Evolutionary conservation across 2,329 filamentous ascomycete genomes (phyloP).

Genomic region (Arthrinium phaeospermum): DNA sequence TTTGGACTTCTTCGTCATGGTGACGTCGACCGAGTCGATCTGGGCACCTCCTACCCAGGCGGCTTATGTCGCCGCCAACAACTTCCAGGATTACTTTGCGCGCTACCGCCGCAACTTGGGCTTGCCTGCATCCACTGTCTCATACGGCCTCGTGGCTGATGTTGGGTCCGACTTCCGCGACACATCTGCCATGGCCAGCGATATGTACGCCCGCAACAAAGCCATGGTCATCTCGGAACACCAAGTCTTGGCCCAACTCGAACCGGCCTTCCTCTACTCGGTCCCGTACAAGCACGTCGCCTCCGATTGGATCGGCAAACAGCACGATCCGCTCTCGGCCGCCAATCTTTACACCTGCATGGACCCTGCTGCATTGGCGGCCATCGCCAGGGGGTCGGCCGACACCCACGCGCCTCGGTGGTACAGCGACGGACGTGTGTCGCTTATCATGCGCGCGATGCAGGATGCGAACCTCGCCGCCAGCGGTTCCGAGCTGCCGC

Average conservation of each 20-base stretch:
- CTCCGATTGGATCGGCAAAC: constrained; percentile 25
- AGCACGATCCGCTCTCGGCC: constrained; percentile 32
- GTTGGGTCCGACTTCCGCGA: constrained; percentile 22
- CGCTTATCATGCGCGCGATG: constrained; percentile 33
- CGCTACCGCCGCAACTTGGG: constrained; percentile 32
- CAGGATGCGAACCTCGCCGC: constrained; percentile 31
- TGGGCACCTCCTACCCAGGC: constrained; percentile 29
- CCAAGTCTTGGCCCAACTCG: constrained; percentile 31
- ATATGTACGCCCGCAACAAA: constrained; percentile 30
- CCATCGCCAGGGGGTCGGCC: constrained; percentile 20
- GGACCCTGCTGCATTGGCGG: constrained; percentile 33
- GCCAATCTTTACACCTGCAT: constrained; percentile 33
- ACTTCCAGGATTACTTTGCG: constrained; percentile 37
- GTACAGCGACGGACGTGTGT: constrained; percentile 36
- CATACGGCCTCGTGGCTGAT: constrained; percentile 32
- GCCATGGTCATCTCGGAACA: constrained; percentile 27
- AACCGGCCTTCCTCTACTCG: constrained; percentile 32
- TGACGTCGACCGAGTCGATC: constrained; percentile 27
- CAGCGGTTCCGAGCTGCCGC: not conserved
- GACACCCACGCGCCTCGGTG: constrained; percentile 25
- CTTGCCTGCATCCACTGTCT: constrained; percentile 32
- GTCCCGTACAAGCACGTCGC: not conserved
- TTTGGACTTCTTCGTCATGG: constrained; percentile 37
- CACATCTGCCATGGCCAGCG: not conserved
- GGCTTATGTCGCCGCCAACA: constrained; percentile 36